Percentiles rank a stretch among this genome's conserved stretches.
These are phyloP conservation scores for Cladophialophora immunda DNA, from an alignment of 2,329 filamentous ascomycete species.

Conservation along the genomic window DNA sequence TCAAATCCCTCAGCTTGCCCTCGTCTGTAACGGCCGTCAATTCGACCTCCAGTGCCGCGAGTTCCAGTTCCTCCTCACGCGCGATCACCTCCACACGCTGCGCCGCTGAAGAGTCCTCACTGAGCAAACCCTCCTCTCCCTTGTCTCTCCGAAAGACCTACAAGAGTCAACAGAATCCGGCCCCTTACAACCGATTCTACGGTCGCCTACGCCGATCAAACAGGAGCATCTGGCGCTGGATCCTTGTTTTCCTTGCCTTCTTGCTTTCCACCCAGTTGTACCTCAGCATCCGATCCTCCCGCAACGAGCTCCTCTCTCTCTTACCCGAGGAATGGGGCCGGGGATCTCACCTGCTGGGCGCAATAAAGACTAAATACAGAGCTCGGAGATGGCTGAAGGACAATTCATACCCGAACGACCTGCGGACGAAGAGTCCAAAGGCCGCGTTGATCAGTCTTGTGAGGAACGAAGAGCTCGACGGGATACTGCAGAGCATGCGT, in stretches of 20 bases:
- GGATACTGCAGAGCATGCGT: constrained; percentile 47
- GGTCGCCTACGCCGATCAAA: constrained; percentile 1
- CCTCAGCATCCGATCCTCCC: background rate
- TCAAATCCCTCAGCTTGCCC: constrained; percentile 6
- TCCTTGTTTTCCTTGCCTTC: constrained; percentile 20
- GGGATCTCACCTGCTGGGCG: background rate
- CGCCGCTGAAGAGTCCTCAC: background rate
- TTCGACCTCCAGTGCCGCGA: constrained; percentile 1
- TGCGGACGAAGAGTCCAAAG: constrained; percentile 35
- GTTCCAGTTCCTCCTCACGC: background rate
- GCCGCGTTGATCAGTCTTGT: constrained; percentile 48
- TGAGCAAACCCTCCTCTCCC: background rate
- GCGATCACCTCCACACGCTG: background rate
- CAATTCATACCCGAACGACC: constrained; percentile 30
- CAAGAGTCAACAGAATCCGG: background rate
- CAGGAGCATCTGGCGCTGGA: constrained; percentile 23
- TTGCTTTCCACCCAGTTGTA: constrained; percentile 12
- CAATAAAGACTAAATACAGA: constrained; percentile 15
- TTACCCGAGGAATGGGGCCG: constrained; percentile 14
- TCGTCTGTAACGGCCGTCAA: background rate
- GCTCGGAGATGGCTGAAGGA: constrained; percentile 35
- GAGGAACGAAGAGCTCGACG: constrained; percentile 46
- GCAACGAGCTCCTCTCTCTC: constrained; percentile 2
- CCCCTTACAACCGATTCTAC: background rate
- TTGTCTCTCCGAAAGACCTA: background rate